These are phyloP conservation scores for Fusarium pseudonygamai DNA, from an alignment of 2,329 filamentous ascomycete species.

Conservation along the genomic window DNA sequence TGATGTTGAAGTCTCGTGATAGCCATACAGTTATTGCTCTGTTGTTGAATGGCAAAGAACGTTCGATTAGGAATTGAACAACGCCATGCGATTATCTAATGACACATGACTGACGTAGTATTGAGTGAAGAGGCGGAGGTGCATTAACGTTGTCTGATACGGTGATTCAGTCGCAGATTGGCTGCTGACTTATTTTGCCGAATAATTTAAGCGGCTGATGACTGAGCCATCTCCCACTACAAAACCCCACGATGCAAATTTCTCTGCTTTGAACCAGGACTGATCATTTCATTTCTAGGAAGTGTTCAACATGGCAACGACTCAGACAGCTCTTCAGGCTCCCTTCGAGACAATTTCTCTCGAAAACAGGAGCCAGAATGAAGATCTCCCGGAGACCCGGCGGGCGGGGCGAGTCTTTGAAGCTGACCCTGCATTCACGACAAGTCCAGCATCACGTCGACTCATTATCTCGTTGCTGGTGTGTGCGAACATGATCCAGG, in stretches of 20 bases:
- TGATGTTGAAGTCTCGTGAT: not conserved
- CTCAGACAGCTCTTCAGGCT: not conserved
- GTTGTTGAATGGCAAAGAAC: too few relatives aligned
- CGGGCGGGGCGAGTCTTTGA: not conserved
- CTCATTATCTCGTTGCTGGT: constrained; percentile 7
- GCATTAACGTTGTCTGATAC: not conserved
- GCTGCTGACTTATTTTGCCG: not conserved
- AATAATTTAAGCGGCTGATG: constrained; percentile 1
- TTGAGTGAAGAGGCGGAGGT: too few relatives aligned
- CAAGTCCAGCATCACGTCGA: not conserved
- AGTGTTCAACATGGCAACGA: too few relatives aligned
- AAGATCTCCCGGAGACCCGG: not conserved
- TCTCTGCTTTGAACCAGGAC: not conserved
- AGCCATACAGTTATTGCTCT: not conserved
- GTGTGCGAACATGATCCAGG: constrained; percentile 14
- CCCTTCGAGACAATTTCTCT: not conserved
- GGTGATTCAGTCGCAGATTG: not conserved
- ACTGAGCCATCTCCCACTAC: not conserved
- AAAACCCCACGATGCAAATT: not conserved
- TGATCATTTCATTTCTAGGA: fast-evolving
- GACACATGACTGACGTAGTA: not conserved
- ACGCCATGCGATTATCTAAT: not conserved
- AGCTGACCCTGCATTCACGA: constrained; percentile 9
- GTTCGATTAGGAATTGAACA: not conserved
- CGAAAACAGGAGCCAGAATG: not conserved